Evolutionary conservation across 176 grass and related monocot genomes (phyloP).

Genomic region (Oryza longistaminata): DNA sequence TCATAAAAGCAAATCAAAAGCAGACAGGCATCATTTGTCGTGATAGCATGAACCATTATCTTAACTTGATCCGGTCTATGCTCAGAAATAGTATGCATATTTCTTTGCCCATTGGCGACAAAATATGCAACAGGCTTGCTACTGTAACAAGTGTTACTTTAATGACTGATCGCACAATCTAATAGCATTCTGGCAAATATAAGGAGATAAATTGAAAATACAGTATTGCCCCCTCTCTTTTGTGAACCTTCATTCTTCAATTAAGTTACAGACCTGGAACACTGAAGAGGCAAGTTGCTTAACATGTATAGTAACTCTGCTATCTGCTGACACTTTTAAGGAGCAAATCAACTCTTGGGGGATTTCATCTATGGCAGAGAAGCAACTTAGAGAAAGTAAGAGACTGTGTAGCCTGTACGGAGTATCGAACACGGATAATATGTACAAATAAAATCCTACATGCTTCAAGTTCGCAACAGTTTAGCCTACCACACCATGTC

Average conservation of each 20-base stretch:
- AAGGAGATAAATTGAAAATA: not conserved
- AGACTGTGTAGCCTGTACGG: not conserved
- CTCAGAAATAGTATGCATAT: too few species aligned
- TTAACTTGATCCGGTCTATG: too few species aligned
- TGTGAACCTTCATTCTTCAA: not conserved
- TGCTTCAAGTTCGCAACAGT: conserved; percentile 8
- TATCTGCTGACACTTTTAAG: not conserved
- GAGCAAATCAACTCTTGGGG: not conserved
- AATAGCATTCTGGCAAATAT: not conserved
- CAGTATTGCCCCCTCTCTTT: not conserved
- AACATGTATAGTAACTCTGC: not conserved
- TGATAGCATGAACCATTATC: not conserved
- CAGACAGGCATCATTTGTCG: not conserved
- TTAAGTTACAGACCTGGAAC: not conserved
- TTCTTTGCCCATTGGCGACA: too few species aligned
- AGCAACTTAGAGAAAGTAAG: not conserved
- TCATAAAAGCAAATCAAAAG: conserved; percentile 4
- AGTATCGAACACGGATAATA: not conserved
- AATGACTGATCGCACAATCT: too few species aligned
- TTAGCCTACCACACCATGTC: not conserved
- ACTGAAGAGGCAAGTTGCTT: not conserved
- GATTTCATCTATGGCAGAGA: conserved; percentile 15
- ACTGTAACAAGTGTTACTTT: too few species aligned
- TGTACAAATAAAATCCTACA: not conserved
- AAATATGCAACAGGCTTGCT: too few species aligned